Evolutionary conservation across 169 alveolate genomes (phyloP).

Genomic region (Cryptosporidium ryanae): DNA sequence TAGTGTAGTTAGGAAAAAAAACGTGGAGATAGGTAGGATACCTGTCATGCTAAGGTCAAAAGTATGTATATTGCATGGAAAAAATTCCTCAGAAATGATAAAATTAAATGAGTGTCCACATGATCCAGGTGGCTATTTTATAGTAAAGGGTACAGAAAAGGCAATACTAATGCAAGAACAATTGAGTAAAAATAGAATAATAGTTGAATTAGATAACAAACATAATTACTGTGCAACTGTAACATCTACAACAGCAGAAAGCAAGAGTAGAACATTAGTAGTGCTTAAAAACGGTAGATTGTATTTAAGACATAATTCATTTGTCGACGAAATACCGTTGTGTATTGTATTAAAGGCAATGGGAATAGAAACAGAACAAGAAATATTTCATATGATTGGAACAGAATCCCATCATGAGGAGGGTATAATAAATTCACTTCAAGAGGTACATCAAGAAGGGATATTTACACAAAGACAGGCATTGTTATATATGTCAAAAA

Average conservation of each 20-base stretch:
- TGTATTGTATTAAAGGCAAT: conserved; percentile 97
- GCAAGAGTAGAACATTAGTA: conserved; percentile 96
- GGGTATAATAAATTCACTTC: conserved; percentile 81
- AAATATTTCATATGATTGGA: conserved; percentile 96
- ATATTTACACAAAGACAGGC: conserved; percentile 91
- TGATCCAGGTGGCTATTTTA: conserved; percentile 99
- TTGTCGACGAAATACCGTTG: conserved; percentile 95
- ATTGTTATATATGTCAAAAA: conserved; percentile 85
- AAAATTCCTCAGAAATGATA: conserved; percentile 82
- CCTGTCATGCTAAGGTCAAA: conserved; percentile 98
- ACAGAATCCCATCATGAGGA: conserved; percentile 80
- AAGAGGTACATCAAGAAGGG: conserved; percentile 85
- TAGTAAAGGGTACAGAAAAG: conserved; percentile 98
- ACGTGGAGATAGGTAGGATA: conserved; percentile 93
- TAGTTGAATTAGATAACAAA: conserved; percentile 96
- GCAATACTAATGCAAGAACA: conserved; percentile 99
- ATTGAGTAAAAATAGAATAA: conserved; percentile 96
- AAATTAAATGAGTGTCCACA: conserved; percentile 88
- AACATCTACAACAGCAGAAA: conserved; percentile 97
- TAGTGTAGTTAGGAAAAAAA: conserved; percentile 86
- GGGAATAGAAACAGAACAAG: conserved; percentile 98
- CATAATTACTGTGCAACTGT: conserved; percentile 94
- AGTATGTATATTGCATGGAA: conserved; percentile 87
- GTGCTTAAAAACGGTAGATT: conserved; percentile 92
- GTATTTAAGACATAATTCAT: conserved; percentile 94